These are phyloP conservation scores for Aureobasidium musti DNA, from an alignment of 2,329 filamentous ascomycete genomes.

Conservation along the genomic window DNA sequence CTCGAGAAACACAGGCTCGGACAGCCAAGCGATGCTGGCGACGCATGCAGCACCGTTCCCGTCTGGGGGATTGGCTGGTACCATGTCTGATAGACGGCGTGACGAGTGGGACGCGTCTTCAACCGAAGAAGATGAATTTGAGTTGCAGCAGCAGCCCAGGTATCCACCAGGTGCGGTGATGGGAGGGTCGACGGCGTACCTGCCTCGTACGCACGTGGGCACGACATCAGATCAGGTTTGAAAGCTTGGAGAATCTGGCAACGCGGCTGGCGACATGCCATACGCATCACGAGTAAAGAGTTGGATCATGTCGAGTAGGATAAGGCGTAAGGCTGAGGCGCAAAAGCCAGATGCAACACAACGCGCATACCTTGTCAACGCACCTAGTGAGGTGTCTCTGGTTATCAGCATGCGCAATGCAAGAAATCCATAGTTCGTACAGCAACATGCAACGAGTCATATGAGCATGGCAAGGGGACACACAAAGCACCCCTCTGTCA, in stretches of 20 bases:
- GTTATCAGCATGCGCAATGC: background rate
- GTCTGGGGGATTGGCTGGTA: conserved; percentile 5
- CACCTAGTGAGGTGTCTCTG: background rate
- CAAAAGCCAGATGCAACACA: background rate
- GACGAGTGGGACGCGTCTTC: conserved; percentile 28
- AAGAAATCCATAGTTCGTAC: background rate
- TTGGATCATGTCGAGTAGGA: background rate
- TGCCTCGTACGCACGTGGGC: conserved; percentile 22
- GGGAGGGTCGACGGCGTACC: conserved; percentile 27
- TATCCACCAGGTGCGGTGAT: conserved; percentile 20
- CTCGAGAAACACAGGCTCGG: conserved; percentile 9
- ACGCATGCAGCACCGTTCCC: conserved; percentile 26
- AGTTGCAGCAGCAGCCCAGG: conserved; percentile 20
- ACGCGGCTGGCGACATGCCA: conserved; percentile 1
- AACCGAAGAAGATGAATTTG: conserved; percentile 25
- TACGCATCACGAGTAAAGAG: background rate
- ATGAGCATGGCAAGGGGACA: background rate
- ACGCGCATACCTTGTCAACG: background rate
- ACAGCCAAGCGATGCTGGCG: conserved; percentile 24
- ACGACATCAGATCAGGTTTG: conserved; percentile 14
- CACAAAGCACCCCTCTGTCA: conserved; percentile 2
- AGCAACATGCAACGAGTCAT: background rate
- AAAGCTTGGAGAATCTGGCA: background rate
- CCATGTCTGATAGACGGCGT: background rate
- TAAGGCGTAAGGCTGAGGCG: conserved; percentile 14